Percentiles rank a stretch among this genome's conserved stretches.
Conservation (phyloP, 257 asterid species). For the Salvia hispanica region DNA sequence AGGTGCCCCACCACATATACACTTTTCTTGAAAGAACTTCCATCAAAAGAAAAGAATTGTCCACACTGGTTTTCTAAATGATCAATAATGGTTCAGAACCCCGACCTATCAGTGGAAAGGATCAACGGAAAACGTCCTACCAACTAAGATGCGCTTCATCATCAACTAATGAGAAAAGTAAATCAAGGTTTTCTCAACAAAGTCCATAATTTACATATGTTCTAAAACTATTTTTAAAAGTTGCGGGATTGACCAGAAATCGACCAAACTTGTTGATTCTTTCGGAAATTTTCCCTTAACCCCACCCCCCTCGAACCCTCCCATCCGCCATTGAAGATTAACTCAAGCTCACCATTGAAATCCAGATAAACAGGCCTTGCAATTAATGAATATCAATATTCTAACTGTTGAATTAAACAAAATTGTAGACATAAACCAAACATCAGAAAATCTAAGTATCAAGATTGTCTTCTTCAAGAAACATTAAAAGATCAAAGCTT, state of each 20-base stretch:
- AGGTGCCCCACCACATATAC: conserved; percentile 19
- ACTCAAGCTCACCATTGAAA: neutral
- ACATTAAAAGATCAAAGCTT: too few species aligned
- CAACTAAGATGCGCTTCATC: too few species aligned
- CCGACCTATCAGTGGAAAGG: too few species aligned
- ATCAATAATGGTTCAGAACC: too few species aligned
- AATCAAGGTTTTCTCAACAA: conserved; percentile 6
- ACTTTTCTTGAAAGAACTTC: conserved; percentile 29
- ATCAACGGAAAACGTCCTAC: too few species aligned
- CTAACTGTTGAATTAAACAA: conserved; percentile 15
- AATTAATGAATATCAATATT: neutral
- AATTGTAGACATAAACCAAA: neutral
- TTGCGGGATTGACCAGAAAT: too few species aligned
- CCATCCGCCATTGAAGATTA: neutral
- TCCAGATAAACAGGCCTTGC: neutral
- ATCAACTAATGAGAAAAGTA: neutral
- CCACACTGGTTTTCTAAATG: neutral
- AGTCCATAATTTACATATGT: neutral
- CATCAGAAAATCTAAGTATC: neutral
- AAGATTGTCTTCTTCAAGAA: conserved; percentile 8
- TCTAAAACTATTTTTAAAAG: neutral
- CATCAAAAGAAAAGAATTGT: conserved; percentile 31
- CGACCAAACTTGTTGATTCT: too few species aligned
- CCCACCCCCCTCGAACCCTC: neutral
- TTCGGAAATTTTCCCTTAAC: neutral